Conservation (phyloP, 106 monocot genomes). For the Apostasia shenzhenica region DNA sequence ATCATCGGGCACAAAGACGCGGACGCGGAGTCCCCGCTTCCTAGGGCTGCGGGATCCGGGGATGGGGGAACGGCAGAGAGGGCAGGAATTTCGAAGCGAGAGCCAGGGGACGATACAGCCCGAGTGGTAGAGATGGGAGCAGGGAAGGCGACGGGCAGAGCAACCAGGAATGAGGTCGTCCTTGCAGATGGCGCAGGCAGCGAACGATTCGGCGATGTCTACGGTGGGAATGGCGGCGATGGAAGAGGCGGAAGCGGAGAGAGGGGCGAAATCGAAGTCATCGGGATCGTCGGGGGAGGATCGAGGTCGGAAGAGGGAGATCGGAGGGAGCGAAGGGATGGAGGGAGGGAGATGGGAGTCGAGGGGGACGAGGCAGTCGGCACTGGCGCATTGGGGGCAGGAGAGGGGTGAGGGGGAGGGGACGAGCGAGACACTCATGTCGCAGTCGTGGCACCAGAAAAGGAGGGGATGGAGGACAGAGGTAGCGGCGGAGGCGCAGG, state of each 20-base stretch:
- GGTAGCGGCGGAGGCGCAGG: background rate
- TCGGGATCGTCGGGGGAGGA: conserved; percentile 3
- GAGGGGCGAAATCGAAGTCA: conserved; percentile 6
- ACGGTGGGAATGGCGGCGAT: conserved; percentile 49
- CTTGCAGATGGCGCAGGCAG: conserved; percentile 64
- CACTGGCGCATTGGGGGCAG: conserved; percentile 35
- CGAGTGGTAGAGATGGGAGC: conserved; percentile 63
- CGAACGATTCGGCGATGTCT: conserved; percentile 28
- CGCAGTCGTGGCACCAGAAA: conserved; percentile 62
- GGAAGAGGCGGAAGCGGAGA: conserved; percentile 18
- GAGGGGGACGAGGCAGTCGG: conserved; percentile 8
- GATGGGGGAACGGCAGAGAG: conserved; percentile 50
- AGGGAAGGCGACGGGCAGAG: conserved; percentile 44
- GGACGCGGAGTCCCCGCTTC: background rate
- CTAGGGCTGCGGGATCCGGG: conserved; percentile 9
- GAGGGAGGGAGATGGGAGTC: background rate
- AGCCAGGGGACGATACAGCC: conserved; percentile 77
- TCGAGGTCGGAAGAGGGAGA: conserved; percentile 11
- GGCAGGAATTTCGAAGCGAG: conserved; percentile 54
- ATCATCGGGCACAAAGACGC: background rate
- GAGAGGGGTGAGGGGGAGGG: conserved; percentile 6
- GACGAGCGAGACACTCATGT: conserved; percentile 35
- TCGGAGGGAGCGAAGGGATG: background rate
- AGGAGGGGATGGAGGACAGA: conserved; percentile 15
- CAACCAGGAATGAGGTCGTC: conserved; percentile 45